Base-by-base conservation (phyloP, 495 filamentous ascomycete species). In the Penicillium parvum region DNA sequence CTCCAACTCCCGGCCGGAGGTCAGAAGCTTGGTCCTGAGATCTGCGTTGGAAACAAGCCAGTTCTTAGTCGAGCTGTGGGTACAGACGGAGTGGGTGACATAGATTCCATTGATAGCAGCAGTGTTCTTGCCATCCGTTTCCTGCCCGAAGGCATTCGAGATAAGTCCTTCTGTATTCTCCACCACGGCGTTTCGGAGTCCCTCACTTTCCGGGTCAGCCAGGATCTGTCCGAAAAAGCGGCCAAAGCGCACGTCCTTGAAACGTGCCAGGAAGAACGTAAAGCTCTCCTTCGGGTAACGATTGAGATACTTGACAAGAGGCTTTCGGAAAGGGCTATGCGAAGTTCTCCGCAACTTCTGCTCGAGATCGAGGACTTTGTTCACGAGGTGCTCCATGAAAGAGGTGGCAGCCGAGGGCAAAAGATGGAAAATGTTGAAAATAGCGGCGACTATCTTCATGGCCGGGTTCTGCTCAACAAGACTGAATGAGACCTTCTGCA, bases 221-320 rank as follows among this genome's bases (percentile, higher is more conserved):
- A 97, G 72, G n/a, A 95, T 78, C 56, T 99, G 94, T 7, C 87
- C 86, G 39, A 97, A 84, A 64, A 99, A 90, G n/a, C 94, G 83
- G 10, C 94, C 92, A 53, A 92, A 92, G 32, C 81, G 82, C 55
- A 86, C 73, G 42, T 97, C 86, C 40, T 83, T 80, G 42, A 96
- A 69, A 51, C 81, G 84, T 29, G 78, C 75, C 5, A 79, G 64
- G 52, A 95, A 84, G 59, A 90, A 86, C 2, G 75, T 64, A 81
- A 89, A 89, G 12, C 88, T 83, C 47, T 97, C 91, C 30, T 84
- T 81, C 0, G 92, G 87, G 56, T 96, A 99, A 14, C 85, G 78
- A 61, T 95, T 96, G 35, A 99, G 74, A 60, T 95, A 97, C 55
- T 88, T 90, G 55, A 95, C 83, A n/a, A 99, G 75, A 4, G 92